A percentile compares a stretch with the other conserved stretches of the same genome.
Evolutionary conservation across 2,329 filamentous ascomycete species (phyloP).

Genomic region (Tympanopsis confertula): DNA sequence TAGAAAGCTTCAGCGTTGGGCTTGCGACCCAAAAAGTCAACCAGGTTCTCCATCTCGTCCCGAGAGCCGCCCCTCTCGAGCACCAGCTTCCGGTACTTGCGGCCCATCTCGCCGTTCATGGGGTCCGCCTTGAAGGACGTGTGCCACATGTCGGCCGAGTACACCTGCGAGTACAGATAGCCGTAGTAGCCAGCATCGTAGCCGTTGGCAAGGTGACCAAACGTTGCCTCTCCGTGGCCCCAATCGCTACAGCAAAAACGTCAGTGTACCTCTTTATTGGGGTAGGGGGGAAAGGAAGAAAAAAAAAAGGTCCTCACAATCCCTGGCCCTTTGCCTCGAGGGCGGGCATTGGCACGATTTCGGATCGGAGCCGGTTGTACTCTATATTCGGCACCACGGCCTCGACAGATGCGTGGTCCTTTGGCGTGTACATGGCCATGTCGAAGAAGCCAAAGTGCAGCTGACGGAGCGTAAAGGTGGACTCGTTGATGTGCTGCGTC

Average conservation of each 20-base stretch:
- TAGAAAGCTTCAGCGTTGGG: constrained; percentile 73
- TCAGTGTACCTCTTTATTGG: constrained; percentile 10
- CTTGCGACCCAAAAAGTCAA: constrained; percentile 67
- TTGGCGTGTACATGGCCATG: constrained; percentile 67
- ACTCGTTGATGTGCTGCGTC: constrained; percentile 72
- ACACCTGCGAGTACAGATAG: constrained; percentile 65
- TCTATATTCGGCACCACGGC: constrained; percentile 49
- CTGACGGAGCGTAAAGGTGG: constrained; percentile 67
- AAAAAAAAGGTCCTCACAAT: constrained; percentile 27
- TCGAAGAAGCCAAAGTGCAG: constrained; percentile 75
- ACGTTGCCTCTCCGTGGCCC: constrained; percentile 70
- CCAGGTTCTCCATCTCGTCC: constrained; percentile 70
- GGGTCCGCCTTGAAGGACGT: constrained; percentile 67
- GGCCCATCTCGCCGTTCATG: constrained; percentile 64
- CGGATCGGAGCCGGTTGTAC: constrained; percentile 62
- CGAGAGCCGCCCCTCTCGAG: constrained; percentile 67
- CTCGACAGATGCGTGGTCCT: constrained; percentile 58
- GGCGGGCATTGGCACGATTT: constrained; percentile 65
- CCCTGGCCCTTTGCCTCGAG: constrained; percentile 53
- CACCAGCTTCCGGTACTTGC: constrained; percentile 67
- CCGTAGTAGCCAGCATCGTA: constrained; percentile 81
- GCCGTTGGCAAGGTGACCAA: constrained; percentile 72
- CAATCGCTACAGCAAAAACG: constrained; percentile 35
- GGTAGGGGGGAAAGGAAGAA: constrained; percentile 1
- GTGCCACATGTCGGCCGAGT: constrained; percentile 79